These are phyloP conservation scores for Fusarium avenaceum DNA, from an alignment of 2,329 filamentous ascomycete species.

Conservation along the genomic window DNA sequence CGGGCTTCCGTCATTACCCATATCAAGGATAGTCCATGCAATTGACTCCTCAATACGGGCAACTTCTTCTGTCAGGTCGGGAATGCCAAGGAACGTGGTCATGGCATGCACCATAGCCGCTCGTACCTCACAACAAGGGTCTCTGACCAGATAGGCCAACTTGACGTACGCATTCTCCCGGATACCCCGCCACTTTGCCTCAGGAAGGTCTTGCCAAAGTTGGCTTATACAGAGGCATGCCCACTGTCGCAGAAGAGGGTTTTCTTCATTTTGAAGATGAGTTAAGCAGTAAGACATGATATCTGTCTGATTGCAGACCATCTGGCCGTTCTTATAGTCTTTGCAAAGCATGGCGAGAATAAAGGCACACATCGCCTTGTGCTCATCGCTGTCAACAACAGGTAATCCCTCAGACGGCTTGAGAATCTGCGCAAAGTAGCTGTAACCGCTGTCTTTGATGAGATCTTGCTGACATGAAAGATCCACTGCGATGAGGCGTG, in stretches of 20 bases:
- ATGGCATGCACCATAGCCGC: slow-evolving; percentile 94
- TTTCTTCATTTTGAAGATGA: slow-evolving; percentile 87
- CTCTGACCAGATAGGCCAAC: slow-evolving; percentile 83
- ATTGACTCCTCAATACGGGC: slow-evolving; percentile 91
- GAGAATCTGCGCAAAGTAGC: slow-evolving; percentile 94
- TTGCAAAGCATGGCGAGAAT: slow-evolving; percentile 98
- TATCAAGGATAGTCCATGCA: slow-evolving; percentile 87
- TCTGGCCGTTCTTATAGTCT: slow-evolving; percentile 90
- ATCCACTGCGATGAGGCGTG: slow-evolving; percentile 93
- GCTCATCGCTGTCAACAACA: slow-evolving; percentile 89
- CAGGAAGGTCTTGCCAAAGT: slow-evolving; percentile 89
- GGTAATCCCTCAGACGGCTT: slow-evolving; percentile 87
- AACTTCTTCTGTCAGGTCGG: slow-evolving; percentile 90
- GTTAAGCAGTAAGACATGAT: slow-evolving; percentile 89
- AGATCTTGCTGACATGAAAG: slow-evolving; percentile 93
- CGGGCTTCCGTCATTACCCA: slow-evolving; percentile 93
- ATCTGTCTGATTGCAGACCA: slow-evolving; percentile 89
- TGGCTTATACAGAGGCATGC: slow-evolving; percentile 95
- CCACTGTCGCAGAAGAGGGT: slow-evolving; percentile 92
- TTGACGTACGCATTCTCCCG: slow-evolving; percentile 86
- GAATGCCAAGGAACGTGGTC: slow-evolving; percentile 93
- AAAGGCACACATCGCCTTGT: slow-evolving; percentile 99
- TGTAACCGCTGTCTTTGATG: slow-evolving; percentile 96
- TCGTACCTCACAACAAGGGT: slow-evolving; percentile 91
- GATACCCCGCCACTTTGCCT: slow-evolving; percentile 97